Conservation (phyloP, 2,329 filamentous ascomycete species). For the Grosmannia huntii region DNA sequence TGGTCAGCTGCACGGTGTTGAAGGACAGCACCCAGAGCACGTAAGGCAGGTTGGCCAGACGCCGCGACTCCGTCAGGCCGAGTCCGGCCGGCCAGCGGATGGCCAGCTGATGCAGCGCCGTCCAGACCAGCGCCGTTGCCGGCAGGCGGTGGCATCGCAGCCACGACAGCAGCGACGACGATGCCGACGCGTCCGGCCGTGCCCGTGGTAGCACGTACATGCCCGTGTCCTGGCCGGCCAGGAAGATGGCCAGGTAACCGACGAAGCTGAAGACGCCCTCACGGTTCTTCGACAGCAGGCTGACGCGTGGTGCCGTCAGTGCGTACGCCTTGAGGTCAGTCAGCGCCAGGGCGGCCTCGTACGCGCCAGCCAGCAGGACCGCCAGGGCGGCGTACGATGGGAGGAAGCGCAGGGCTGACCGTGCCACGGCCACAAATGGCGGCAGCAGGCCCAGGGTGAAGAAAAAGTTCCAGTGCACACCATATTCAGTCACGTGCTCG, state of each 20-base stretch:
- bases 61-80: slow-evolving; percentile 66
- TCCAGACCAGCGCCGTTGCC: slow-evolving; percentile 56
- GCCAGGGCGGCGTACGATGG: slow-evolving; percentile 69
- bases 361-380: slow-evolving; percentile 52
- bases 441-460: slow-evolving; percentile 85
- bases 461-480: slow-evolving; percentile 99
- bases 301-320: slow-evolving; percentile 64
- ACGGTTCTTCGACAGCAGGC: slow-evolving; percentile 77
- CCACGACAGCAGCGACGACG: neutral
- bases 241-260: slow-evolving; percentile 89
- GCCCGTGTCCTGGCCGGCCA: slow-evolving; percentile 75
- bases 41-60: slow-evolving; percentile 87
- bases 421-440: slow-evolving; percentile 76
- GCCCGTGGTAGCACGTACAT: slow-evolving; percentile 59
- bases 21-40: slow-evolving; percentile 86
- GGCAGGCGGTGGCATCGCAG: slow-evolving; percentile 35
- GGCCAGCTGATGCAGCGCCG: slow-evolving; percentile 52
- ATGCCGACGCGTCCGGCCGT: neutral
- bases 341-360: slow-evolving; percentile 64
- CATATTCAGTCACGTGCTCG: slow-evolving; percentile 94
- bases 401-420: slow-evolving; percentile 54
- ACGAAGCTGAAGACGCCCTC: slow-evolving; percentile 93
- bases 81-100: slow-evolving; percentile 58
- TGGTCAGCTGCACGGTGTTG: slow-evolving; percentile 70
- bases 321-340: slow-evolving; percentile 74